Evolutionary conservation across 176 grass and related monocot genomes (phyloP), one percentile per base, ranked within the genome.

Genomic region (Cocos nucifera): DNA sequence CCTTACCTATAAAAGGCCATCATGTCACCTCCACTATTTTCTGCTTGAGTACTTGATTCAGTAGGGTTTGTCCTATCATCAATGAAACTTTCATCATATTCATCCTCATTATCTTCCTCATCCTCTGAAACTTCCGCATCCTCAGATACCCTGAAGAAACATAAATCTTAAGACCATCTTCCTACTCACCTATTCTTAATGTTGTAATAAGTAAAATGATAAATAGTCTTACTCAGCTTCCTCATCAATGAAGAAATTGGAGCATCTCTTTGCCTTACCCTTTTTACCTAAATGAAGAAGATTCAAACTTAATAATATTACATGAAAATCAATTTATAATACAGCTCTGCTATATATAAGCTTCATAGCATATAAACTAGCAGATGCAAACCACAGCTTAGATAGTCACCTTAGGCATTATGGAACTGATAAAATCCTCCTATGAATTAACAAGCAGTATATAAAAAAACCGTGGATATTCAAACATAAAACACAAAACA

Each of bases 81-180:
- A 64, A 88, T 91, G 74, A 91, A 88, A 62, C 87, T 97, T 58
- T 83, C 84, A 69, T 97, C 81, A 5, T 91, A 97, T 80, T 78
- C 80, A 56, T 88, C 76, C 52, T 54, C 81, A 75, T 72, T 53
- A 30, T 89, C 77, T 69, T 64, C 61, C 76, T 88, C 87, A 64
- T 96, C 83, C 14, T 79, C 87, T 62, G 92, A 91, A 73, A 82
- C 79, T 73, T 81, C 65, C 58, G 62, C 80, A 85, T 91, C 92
- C 54, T 77, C 71, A 67, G 92, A 97, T 59, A 91, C 87, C 76
- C 83, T 91, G 35, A 14, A 44, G 35, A 44, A 44, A 44, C 35
- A 44, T 44, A 1, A 44, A 44, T 44, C 12, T 44, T 44, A 44
- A 44, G 35, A 44, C 9, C 35, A 44, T 44, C 8, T 44, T 44